Evolutionary conservation across 495 filamentous ascomycete species (phyloP), one percentile per base, ranked within the genome.

Genomic region (Penicillium pulvis): DNA sequence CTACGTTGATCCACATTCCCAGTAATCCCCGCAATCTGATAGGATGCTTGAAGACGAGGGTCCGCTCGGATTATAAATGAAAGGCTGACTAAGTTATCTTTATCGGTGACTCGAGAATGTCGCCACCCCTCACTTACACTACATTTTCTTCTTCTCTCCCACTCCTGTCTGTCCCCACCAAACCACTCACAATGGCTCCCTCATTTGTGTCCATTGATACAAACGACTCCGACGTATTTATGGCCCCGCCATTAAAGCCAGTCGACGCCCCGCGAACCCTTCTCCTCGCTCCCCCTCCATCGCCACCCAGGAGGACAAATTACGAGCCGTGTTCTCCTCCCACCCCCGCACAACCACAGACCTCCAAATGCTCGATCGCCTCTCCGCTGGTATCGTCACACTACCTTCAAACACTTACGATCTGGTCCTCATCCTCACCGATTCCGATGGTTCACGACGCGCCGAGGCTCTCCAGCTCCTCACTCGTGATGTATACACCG

Each of bases 331-430:
- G 35, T 81, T 88, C 61, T 78, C 78, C 24, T 78, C 85, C 39
- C 84, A 90, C 74, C 84, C 91, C 69, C 88, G 90, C 64, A 71
- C 77, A 55, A 75, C 80, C 35, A 92, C 91, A 49, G 94, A 99
- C 69, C 81, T 99, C 41, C 95, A 98, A 70, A 99, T 99, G 94
- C 90, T 99, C 54, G 94, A 99, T 76, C 91, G 94, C 31, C 83
- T 99, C 17, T 86, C 91, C 1, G 82, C 90, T 41, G 91, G 91
- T 51, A 82, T 97, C 42, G 90, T 94, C 51, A 72, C 84, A 4
- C 87, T 99, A 5, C 90, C 94, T 2, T 56, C 81, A 12, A 69
- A 82, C 26, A 91, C 89, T 52, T 98, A 98, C 79, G 89, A 95
- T 66, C 75, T 90, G 47, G 81, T 97, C 10, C 82, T 97, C 14